These are phyloP conservation scores for Penicillium sp. DNA, from an alignment of 2,329 filamentous ascomycete genomes.

Conservation along the genomic window DNA sequence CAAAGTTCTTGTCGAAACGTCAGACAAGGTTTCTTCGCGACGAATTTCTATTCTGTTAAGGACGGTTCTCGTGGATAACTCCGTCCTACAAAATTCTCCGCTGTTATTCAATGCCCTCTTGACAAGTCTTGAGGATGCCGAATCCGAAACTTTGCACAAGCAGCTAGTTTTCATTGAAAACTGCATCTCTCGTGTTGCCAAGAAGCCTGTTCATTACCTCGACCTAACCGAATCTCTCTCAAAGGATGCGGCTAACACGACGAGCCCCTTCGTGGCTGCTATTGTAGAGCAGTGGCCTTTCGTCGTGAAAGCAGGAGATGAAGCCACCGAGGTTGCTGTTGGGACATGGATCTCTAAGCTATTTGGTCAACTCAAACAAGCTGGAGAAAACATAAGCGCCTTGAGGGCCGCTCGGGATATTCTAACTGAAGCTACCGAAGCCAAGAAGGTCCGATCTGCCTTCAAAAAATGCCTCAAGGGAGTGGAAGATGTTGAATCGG, in stretches of 20 bases:
- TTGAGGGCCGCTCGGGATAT: conserved; percentile 52
- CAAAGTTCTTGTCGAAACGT: conserved; percentile 40
- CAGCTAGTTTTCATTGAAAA: conserved; percentile 80
- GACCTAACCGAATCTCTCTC: conserved; percentile 50
- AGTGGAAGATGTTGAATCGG: conserved; percentile 18
- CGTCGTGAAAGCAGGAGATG: conserved; percentile 57
- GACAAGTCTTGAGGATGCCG: conserved; percentile 42
- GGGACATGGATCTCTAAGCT: conserved; percentile 63
- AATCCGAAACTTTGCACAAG: conserved; percentile 33
- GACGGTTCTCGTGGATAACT: conserved; percentile 42
- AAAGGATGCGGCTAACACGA: conserved; percentile 38
- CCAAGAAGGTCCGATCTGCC: conserved; percentile 39
- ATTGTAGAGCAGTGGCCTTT: conserved; percentile 81
- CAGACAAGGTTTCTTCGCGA: conserved; percentile 35
- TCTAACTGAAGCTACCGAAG: conserved; percentile 46
- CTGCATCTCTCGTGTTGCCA: conserved; percentile 74
- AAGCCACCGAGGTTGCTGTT: conserved; percentile 52
- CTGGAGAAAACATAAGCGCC: conserved; percentile 55
- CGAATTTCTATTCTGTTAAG: conserved; percentile 40
- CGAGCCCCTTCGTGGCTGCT: conserved; percentile 70
- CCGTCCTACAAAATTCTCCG: conserved; percentile 37
- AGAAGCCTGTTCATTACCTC: conserved; percentile 80
- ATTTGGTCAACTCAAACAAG: conserved; percentile 58
- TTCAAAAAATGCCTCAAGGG: conserved; percentile 46
- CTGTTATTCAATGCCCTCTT: conserved; percentile 43